Base-by-base conservation (phyloP, 148 eudicot species). In the Rhododendron griersonianum region DNA sequence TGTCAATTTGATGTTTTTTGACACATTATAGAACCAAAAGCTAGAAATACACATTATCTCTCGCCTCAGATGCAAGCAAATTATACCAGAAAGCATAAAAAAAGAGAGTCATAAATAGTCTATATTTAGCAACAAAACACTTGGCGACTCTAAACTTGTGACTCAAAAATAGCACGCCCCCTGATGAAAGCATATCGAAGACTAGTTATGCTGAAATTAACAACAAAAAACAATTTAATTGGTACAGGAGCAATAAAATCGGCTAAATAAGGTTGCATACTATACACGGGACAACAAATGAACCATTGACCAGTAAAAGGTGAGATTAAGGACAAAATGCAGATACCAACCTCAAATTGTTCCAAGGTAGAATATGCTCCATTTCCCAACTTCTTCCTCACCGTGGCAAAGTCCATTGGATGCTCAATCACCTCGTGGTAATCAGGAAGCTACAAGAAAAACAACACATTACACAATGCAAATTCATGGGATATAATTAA, bases 321-420 rank as follows among this genome's bases (percentile, higher is more conserved):
- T 5, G 4, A 86, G 4, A 71, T 5, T 19, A 18, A 37, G 65
- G 48, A 37, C 15, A 25, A 41, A 82, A 14, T 81, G 57, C 1
- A 33, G 67, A 83, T 44, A 90, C 94, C 86, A 82, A 97, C 99
- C 98, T 97, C 98, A 84, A 95, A 93, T 85, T 95, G 95, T 86
- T 93, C 94, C 77, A 97, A 86, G 23, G 91, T 93, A 30, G 91
- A 91, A 85, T 97, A 97, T 61, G 90, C 87, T 78, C 94, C 98
- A 85, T 91, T 91, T 8, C 90, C 91, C 75, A 96, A 91, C 91
- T 96, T 94, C 91, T 92, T 95, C 90, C 98, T 91, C 86, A 95
- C 92, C 16, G 99, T 95, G 82, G 95, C 88, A 76, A 97, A 97
- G 91, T 97, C 98, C 99, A 97, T 97, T 5, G 98, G 99, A 86